Base-by-base conservation (phyloP, 2,329 filamentous ascomycete genomes). In the Pestalotiopsis sp. region DNA sequence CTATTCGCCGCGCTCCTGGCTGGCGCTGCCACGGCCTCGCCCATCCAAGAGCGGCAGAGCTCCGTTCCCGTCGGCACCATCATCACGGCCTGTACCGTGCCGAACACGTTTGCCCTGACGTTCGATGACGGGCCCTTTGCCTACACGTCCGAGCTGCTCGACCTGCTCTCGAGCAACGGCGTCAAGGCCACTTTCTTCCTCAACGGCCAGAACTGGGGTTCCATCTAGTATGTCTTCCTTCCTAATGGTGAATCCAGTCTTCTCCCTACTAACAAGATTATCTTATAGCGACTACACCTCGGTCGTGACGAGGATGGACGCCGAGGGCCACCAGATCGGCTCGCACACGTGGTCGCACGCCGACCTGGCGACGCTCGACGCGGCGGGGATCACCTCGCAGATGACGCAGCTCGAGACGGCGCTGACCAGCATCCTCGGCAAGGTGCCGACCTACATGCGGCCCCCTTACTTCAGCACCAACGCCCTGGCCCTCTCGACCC, bases 321-420 rank as follows among this genome's bases (percentile, higher is more conserved):
- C 71, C 12, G 81, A 80, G 56, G 83, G 83, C n/a, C 84, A 86
- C 71, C 84, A 86, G 72, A 76, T 86, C 69, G 84, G 79, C 36
- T 86, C 84, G 62, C 84, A 86, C 71, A 85, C 83, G 79, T 86
- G 84, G 84, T 81, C 80, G 20, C 85, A 87, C 72, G 78, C 83
- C 56, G 79, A 85, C 72, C 75, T 87, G 31, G 80, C 78, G 69
- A 78, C 77, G 49, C 74, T 86, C 12, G 77, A 77, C 2, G 73
- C 75, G 3, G 70, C 71, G 1, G 78, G 80, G 64, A 80, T 83
- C 39, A 78, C 71, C 20, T 74, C 77, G 3, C 80, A 87, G 70
- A 81, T 87, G 73, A 73, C 80, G 38, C 82, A 82, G 71, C 81
- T 84, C 27, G 85, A 87, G 73, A 80, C 79, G 36, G 85, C 83